Conservation (phyloP, 805 yeast species). For the Cyberlindnera maclurae region DNA sequence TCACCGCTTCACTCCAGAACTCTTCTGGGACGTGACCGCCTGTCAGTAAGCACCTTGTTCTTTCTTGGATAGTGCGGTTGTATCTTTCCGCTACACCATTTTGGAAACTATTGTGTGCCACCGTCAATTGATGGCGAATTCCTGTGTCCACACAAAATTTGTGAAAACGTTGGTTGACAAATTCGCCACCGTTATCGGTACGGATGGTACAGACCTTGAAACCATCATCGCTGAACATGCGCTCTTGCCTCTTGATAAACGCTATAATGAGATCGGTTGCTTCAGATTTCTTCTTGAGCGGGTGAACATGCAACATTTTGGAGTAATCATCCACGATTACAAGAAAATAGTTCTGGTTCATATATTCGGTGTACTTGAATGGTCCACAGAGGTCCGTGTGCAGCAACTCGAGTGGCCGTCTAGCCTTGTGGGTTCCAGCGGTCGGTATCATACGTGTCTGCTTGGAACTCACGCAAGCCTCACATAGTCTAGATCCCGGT, state of each 20-base stretch:
- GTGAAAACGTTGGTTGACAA: neutral
- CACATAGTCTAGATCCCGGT: too few species aligned
- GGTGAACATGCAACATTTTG: neutral
- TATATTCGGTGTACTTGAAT: neutral
- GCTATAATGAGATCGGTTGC: neutral
- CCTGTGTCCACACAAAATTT: neutral
- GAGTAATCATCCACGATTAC: neutral
- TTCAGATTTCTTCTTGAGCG: neutral
- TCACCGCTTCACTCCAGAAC: neutral
- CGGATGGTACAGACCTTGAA: neutral
- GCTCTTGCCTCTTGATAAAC: neutral
- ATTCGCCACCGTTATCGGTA: slow-evolving; percentile 5
- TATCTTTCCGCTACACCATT: slow-evolving; percentile 1
- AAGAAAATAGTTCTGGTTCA: neutral
- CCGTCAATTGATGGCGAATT: slow-evolving; percentile 1
- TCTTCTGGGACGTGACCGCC: neutral
- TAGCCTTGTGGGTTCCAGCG: too few species aligned
- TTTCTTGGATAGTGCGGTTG: neutral
- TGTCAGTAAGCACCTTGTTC: neutral
- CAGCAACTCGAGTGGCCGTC: neutral
- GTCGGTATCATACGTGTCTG: too few species aligned
- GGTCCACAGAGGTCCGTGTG: neutral
- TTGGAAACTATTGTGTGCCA: slow-evolving; percentile 1
- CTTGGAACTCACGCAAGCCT: too few species aligned
- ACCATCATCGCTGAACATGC: neutral